Evolutionary conservation across 805 yeast species (phyloP), one percentile per base, ranked within the genome.

Genomic region (Saturnispora silvae): DNA sequence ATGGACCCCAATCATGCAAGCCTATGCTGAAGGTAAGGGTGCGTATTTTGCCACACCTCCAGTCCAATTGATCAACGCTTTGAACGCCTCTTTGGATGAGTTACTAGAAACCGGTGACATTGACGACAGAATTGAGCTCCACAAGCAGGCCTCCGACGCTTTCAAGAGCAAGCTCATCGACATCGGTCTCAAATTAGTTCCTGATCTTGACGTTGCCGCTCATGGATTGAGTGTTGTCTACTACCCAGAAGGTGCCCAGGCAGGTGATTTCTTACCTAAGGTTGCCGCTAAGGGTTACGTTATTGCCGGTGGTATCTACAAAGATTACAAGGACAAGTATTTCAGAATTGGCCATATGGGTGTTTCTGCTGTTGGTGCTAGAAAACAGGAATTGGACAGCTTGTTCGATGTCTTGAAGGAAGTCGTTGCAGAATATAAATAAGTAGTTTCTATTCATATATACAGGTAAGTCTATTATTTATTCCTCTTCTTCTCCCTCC

Each of bases 31-130:
- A 34, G 87, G 87, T 33, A 67, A 70, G 45, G 75, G 72, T 14
- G 82, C 87, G 7, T 92, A 87, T 65, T 89, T 85, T 55, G 95
- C 96, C n/a, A 89, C 96, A 6, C 96, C 96, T n/a, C 81, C 96
- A 0, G 80, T 83, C 32, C 96, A 85, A 63, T 70, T 81, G 43
- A 65, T 89, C 43, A 81, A 81, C 52, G 87, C 96, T 13, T 69
- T 85, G 50, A 75, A 75, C 56, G 81, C 71, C 4, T 77, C 96
- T 4, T 68, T 87, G 46, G 71, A 69, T 40, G 86, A 82, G 56
- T 77, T 86, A 45, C 61, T 84, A 40, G 45, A 6, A 29, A 36
- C 19, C 61, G 69, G 27, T 16, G 16, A 36, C 14, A 61, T 87
- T 40, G 77, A 72, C 41, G 61, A 59, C 38, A 70, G 95, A 56